Conservation (phyloP, 495 filamentous ascomycete genomes). For the Sabuloglossum arenarium region DNA sequence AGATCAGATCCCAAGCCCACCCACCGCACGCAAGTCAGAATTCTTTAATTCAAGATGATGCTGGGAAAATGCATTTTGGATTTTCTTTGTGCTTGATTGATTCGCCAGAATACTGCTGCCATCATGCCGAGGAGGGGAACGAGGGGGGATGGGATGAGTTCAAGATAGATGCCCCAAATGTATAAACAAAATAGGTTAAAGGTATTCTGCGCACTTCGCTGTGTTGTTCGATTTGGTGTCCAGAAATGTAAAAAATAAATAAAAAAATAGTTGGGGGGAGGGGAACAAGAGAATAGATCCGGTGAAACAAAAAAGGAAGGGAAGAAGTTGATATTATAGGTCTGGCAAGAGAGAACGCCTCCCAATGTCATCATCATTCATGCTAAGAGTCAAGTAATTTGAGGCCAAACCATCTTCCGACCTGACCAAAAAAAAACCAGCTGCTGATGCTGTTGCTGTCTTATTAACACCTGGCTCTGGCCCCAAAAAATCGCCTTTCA, state of each 20-base stretch:
- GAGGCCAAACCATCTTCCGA: not conserved
- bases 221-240: not conserved
- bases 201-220: not conserved
- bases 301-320: too few species aligned
- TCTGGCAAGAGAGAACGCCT: not conserved
- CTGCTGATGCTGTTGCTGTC: not conserved
- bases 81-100: too few species aligned
- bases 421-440: not conserved
- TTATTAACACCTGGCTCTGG: not conserved
- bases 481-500: not conserved
- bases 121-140: not conserved
- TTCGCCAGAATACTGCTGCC: too few species aligned
- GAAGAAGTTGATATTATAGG: not conserved
- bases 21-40: too few species aligned
- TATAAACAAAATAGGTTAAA: not conserved
- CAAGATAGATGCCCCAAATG: not conserved
- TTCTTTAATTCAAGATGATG: too few species aligned
- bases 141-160: not conserved
- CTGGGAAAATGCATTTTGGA: too few species aligned
- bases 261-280: not conserved
- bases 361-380: conserved; percentile 1
- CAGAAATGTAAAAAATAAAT: not conserved
- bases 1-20: too few species aligned
- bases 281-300: too few species aligned
- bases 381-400: not conserved